Evolutionary conservation across 345 rosid species (phyloP).

Genomic region (Citrus unshiu): DNA sequence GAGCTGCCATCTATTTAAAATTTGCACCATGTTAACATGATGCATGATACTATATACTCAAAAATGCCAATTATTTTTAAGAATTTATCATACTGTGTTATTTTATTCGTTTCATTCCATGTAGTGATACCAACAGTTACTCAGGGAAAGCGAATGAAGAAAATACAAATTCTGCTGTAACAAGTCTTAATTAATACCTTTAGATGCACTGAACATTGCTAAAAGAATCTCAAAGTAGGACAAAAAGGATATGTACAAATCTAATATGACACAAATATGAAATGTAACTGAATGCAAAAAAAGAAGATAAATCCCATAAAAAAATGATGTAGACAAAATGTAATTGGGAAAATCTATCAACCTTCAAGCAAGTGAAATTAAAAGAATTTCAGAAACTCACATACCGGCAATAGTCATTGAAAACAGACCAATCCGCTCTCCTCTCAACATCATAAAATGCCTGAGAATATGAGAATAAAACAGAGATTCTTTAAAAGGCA

Average conservation of each 20-base stretch:
- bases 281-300: neutral
- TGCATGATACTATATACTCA: too few species aligned
- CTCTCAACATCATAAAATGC: constrained; percentile 62
- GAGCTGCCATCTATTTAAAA: neutral
- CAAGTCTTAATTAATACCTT: too few species aligned
- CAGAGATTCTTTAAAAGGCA: neutral
- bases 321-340: neutral
- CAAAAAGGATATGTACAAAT: neutral
- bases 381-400: constrained; percentile 13
- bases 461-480: constrained; percentile 28
- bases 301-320: neutral
- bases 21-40: neutral
- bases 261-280: neutral
- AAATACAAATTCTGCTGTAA: neutral
- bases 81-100: too few species aligned
- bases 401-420: constrained; percentile 76
- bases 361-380: constrained; percentile 4
- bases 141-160: neutral
- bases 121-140: too few species aligned
- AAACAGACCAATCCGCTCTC: constrained; percentile 66
- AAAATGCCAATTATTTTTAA: too few species aligned
- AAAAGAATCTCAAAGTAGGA: neutral
- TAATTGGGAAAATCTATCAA: neutral
- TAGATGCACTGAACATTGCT: too few species aligned
- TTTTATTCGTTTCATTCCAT: too few species aligned